Evolutionary conservation across 495 filamentous ascomycete genomes (phyloP).

Genomic region (Xylaria scruposa): DNA sequence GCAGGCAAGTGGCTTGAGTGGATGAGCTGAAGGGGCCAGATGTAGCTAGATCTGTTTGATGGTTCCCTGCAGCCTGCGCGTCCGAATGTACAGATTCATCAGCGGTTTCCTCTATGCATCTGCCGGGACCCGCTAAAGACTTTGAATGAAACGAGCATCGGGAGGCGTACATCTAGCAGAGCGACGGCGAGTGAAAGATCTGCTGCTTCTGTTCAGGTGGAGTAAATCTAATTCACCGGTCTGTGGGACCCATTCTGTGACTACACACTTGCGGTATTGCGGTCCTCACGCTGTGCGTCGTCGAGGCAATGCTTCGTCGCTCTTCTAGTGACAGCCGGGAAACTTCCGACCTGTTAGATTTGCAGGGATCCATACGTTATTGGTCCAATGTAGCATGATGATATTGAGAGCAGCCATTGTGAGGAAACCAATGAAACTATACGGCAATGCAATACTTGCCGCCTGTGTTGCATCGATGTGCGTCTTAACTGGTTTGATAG

Average conservation of each 20-base stretch:
- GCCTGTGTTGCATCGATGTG: not conserved
- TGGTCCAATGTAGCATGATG: not conserved
- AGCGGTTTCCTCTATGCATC: not conserved
- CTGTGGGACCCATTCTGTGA: not conserved
- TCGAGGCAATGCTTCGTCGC: not conserved
- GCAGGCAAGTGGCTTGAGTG: not conserved
- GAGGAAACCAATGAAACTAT: not conserved
- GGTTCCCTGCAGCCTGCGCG: not conserved
- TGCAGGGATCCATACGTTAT: not conserved
- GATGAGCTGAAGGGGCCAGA: not conserved
- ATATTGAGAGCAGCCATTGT: not conserved
- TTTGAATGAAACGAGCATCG: not conserved
- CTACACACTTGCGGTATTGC: not conserved
- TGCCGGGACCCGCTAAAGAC: not conserved
- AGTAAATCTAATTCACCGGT: not conserved
- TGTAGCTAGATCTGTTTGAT: slow-evolving; percentile 11
- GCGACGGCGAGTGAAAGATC: not conserved
- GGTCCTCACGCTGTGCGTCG: not conserved
- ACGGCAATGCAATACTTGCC: not conserved
- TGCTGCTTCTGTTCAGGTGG: not conserved
- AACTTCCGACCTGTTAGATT: not conserved
- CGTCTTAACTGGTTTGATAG: not conserved
- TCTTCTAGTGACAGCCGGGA: not conserved
- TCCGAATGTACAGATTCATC: slow-evolving; percentile 5
- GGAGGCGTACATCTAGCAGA: not conserved